phyloP scores from a whole-genome alignment of 2,329 filamentous ascomycete species.

The Diaporthe nobilis region DNA sequence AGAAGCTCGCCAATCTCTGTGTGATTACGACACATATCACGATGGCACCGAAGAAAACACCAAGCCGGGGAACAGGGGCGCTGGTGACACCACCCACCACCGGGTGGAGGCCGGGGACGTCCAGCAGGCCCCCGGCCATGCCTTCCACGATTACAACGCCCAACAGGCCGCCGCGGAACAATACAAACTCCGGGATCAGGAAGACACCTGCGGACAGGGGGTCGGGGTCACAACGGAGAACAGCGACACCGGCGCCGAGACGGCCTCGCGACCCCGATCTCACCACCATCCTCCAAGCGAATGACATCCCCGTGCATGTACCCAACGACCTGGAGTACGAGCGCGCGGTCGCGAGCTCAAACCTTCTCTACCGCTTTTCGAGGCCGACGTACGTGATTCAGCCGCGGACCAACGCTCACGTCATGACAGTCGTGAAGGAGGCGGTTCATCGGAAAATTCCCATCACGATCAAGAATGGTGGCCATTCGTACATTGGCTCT shows the following conservation, averaged over 20 bases:
- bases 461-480: conserved; percentile 50
- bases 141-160: no score
- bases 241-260: neutral
- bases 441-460: conserved; percentile 32
- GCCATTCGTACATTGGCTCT: conserved; percentile 51
- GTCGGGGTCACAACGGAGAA: neutral
- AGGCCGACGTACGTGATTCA: conserved; percentile 47
- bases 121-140: no score
- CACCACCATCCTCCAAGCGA: neutral
- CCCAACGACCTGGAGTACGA: conserved; percentile 44
- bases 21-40: neutral
- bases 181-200: neutral
- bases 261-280: neutral
- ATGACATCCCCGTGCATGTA: conserved; percentile 34
- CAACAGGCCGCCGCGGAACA: neutral
- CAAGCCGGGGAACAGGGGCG: no score
- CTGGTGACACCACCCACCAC: neutral
- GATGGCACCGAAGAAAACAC: neutral
- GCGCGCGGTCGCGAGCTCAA: conserved; percentile 46
- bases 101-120: neutral
- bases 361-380: conserved; percentile 48
- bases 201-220: neutral
- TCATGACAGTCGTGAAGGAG: conserved; percentile 42
- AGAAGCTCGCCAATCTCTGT: neutral
- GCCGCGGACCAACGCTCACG: conserved; percentile 42